Evolutionary conservation across 306 rosid genomes (phyloP), one percentile per base, ranked within the genome.

Genomic region (Corylus heterophylla): DNA sequence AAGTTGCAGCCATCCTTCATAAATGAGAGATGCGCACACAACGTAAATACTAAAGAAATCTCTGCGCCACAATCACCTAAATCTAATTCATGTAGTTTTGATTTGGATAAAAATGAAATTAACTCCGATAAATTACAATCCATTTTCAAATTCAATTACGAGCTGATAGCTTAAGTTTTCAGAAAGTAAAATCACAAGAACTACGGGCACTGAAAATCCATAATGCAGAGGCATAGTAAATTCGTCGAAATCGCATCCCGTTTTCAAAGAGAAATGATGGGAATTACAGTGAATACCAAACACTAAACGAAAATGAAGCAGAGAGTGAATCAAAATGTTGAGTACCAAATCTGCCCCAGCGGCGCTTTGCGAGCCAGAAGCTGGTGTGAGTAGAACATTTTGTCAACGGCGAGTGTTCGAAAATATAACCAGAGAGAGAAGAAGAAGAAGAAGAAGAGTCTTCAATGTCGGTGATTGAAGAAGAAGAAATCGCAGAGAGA

Each of bases 341-440:
- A 42, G 35, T 84, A 93, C 98, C 98, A 93, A 58, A 93, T 93
- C 86, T 93, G 92, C 37, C 98, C 97, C 12, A 93, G 89, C 11
- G 95, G 93, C 56, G 93, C 95, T 55, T 93, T 93, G 52, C 98
- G 91, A 63, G 97, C 97, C 9, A 93, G 95, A 55, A 91, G 92
- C 83, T 91, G 92, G 69, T 90, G 97, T 18, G 97, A 91, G 95
- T 91, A 93, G 80, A 93, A 91, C 97, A 91, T 93, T 16, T 71
- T 47, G 29, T 11, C 4, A 55, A 42, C 64, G 12, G 50, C 3
- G 63, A n/a, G 54, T 70, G 68, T 37, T 54, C 3, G 17, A 31
- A 66, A 50, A 25, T 35, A 29, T 18, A 74, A 78, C 62, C 39
- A 49, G 54, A n/a, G 20, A 25, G 49, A 17, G 59, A 76, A 52